Percentiles rank a stretch among this genome's conserved stretches.
These are phyloP conservation scores for Linderina pennispora DNA, from an alignment of 192 early-diverging fungal genomes.

Conservation along the genomic window DNA sequence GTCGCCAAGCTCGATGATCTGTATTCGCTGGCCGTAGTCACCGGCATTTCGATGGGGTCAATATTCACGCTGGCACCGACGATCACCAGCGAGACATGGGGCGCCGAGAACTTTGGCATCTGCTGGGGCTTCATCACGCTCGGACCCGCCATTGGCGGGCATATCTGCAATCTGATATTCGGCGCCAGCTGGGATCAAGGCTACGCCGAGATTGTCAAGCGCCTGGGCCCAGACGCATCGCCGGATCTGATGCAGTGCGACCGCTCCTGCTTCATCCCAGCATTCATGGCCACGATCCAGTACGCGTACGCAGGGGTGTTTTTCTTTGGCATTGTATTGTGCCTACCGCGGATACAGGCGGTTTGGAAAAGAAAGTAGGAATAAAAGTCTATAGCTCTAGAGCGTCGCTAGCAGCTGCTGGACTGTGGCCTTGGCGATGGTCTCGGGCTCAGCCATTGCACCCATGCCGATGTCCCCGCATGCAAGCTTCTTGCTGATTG, in stretches of 20 bases:
- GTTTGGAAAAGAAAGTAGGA: constrained; percentile 3
- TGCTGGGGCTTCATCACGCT: constrained; percentile 56
- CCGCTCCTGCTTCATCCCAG: constrained; percentile 34
- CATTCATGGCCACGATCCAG: constrained; percentile 23
- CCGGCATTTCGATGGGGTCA: constrained; percentile 42
- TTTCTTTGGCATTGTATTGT: constrained; percentile 27
- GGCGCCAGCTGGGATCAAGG: constrained; percentile 53
- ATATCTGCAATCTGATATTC: constrained; percentile 57
- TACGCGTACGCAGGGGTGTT: constrained; percentile 22
- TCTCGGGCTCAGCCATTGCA: constrained; percentile 78
- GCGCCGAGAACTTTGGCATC: constrained; percentile 44
- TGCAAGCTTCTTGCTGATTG: constrained; percentile 78
- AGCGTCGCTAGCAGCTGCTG: constrained; percentile 4
- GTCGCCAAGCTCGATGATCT: constrained; percentile 21
- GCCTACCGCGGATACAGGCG: constrained; percentile 12
- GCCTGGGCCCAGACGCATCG: constrained; percentile 5
- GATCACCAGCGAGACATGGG: constrained; percentile 45
- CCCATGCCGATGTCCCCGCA: constrained; percentile 91
- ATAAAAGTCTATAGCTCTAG: neutral
- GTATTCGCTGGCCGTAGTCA: constrained; percentile 23
- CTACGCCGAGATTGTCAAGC: constrained; percentile 7
- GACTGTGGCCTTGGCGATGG: constrained; percentile 49
- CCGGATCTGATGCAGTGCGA: constrained; percentile 21
- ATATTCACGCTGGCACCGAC: constrained; percentile 45
- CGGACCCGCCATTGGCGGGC: constrained; percentile 57